Base-by-base conservation (phyloP, 768 basidiomycete genomes). In the Tylopilus felleus region DNA sequence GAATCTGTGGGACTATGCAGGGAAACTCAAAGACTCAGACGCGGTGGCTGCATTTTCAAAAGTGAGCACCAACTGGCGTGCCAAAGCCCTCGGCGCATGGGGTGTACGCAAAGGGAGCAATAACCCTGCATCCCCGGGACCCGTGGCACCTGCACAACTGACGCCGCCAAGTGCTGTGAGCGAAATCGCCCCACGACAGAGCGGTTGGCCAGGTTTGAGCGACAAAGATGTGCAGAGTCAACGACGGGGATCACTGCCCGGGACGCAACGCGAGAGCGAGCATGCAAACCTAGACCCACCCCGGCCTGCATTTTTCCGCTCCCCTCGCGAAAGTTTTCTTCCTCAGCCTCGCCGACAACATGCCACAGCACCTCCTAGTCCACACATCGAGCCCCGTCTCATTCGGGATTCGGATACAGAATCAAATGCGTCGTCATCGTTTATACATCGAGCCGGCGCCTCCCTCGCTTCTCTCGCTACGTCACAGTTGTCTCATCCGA, bases 31-130 rank as follows among this genome's bases (percentile, higher is more conserved):
- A 64, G 83, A 88, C 49, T 88, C 88, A 2, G 86, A 90, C 62
- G 73, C 88, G 1, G 75, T 83, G 35, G 89, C 90, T 13, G 76
- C 80, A 1, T 69, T 90, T 16, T 75, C 90, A 2, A 92, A 89
- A 70, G 83, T 79, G 50, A 84, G 88, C 68, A 86, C 80, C 23
- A 90, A 90, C 57, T 88, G 84, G 85, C 79, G 81, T 19, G 87
- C 86, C 19, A 84, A 77, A 59, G 83, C 84, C 60, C 54, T 70
- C 44, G 59, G 61, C 40, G 69, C 65, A 16, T 72, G 69, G 71
- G 49, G 61, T 22, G 61, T 56, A 35, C 67, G 62, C 36, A 58
- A 56, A 42, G 63, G 17, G 29, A 66, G 49, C 46, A 31, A 48
- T 27, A 33, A 51, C 7, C 49, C 61, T 35, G 33, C 31, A 4